These are phyloP conservation scores for Leccinum incarnatum DNA, from an alignment of 768 basidiomycete species.

Conservation along the genomic window DNA sequence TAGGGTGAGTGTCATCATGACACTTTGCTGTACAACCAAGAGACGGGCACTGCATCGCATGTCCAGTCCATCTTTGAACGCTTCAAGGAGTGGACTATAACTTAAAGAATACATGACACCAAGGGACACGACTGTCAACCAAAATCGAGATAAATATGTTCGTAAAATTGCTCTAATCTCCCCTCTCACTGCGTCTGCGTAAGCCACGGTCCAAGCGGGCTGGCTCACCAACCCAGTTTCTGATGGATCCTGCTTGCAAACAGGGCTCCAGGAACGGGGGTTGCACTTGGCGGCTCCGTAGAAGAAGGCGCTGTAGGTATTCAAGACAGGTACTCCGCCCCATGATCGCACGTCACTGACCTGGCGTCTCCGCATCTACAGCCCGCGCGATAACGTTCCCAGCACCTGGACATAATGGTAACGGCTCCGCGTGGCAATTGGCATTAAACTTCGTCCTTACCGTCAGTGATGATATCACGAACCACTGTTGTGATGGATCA, in stretches of 20 bases:
- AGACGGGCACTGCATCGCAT: neutral
- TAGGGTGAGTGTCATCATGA: neutral
- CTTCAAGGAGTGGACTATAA: neutral
- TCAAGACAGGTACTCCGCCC: neutral
- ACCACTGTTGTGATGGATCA: neutral
- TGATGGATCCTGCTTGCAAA: constrained; percentile 9
- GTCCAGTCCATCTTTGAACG: neutral
- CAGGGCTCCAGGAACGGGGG: constrained; percentile 9
- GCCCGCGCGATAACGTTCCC: neutral
- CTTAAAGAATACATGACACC: neutral
- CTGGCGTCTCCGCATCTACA: neutral
- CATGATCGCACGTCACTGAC: constrained; percentile 6
- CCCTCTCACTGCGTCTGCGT: too few species aligned
- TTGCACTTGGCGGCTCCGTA: neutral
- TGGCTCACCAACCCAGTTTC: constrained; percentile 1
- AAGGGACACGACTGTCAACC: neutral
- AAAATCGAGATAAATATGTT: neutral
- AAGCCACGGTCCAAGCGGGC: neutral
- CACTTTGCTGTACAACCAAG: neutral
- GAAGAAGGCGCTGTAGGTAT: neutral
- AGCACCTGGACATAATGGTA: neutral
- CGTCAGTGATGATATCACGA: neutral
- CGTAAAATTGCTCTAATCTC: neutral
- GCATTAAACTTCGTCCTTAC: constrained; percentile 1
- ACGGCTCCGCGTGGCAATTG: neutral